Evolutionary conservation across 768 basidiomycete genomes (phyloP).

Genomic region (Russula abietina): DNA sequence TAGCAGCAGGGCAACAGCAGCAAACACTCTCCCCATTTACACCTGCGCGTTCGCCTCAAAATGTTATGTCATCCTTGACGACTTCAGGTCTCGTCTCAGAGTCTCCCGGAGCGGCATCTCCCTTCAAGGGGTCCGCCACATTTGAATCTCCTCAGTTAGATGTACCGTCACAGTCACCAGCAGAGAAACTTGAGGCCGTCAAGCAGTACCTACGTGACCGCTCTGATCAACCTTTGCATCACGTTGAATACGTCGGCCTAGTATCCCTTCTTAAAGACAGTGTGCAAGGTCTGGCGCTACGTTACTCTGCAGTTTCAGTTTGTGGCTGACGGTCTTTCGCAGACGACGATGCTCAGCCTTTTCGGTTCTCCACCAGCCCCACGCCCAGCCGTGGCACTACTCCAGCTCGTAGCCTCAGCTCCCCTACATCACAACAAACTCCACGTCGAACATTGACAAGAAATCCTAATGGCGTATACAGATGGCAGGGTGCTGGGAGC

Average conservation of each 20-base stretch:
- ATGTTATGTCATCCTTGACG: not conserved
- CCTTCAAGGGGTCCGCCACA: conserved; percentile 23
- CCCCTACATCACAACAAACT: conserved; percentile 30
- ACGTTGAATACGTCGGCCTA: conserved; percentile 50
- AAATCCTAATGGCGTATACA: conserved; percentile 72
- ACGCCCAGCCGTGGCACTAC: conserved; percentile 37
- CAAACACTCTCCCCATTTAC: conserved; percentile 9
- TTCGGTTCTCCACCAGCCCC: conserved; percentile 54
- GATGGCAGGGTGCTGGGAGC: conserved; percentile 73
- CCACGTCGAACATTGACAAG: conserved; percentile 51
- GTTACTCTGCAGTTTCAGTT: not conserved
- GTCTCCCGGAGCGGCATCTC: conserved; percentile 20
- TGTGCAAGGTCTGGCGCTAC: conserved; percentile 37
- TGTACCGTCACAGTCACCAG: conserved; percentile 31
- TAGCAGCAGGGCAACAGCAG: conserved; percentile 6
- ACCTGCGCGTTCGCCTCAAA: conserved; percentile 7
- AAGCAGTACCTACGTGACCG: conserved; percentile 41
- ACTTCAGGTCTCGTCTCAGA: conserved; percentile 7
- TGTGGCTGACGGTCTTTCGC: conserved; percentile 16
- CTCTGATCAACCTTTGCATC: conserved; percentile 43
- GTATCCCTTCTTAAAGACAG: conserved; percentile 49
- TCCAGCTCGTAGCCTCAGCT: conserved; percentile 29
- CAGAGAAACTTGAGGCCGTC: conserved; percentile 44
- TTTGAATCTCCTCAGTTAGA: conserved; percentile 17
- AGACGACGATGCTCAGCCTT: conserved; percentile 40